These are phyloP conservation scores for Bothriochloa decipiens DNA, from an alignment of 176 grass and related monocot genomes.

Conservation along the genomic window DNA sequence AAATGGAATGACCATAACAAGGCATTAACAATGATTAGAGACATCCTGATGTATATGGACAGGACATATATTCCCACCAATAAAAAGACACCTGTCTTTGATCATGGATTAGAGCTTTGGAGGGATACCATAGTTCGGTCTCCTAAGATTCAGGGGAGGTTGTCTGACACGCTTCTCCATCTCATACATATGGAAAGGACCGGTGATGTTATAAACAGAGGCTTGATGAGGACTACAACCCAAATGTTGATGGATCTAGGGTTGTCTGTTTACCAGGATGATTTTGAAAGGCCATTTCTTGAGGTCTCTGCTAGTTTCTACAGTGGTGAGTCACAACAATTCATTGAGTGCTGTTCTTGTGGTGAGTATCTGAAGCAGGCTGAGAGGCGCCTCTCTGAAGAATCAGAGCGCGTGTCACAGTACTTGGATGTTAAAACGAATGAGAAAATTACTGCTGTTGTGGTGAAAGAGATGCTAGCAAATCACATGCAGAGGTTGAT, in stretches of 20 bases:
- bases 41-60: slow-evolving; percentile 90
- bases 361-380: slow-evolving; percentile 85
- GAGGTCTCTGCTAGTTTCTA: slow-evolving; percentile 81
- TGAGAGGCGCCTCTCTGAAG: slow-evolving; percentile 75
- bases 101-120: slow-evolving; percentile 79
- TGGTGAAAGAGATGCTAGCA: slow-evolving; percentile 77
- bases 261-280: slow-evolving; percentile 75
- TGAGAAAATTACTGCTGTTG: slow-evolving; percentile 70
- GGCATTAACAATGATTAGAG: slow-evolving; percentile 83
- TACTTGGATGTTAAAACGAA: slow-evolving; percentile 69
- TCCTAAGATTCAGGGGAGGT: slow-evolving; percentile 55
- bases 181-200: slow-evolving; percentile 70
- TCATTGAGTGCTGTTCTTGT: slow-evolving; percentile 78
- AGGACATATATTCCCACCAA: slow-evolving; percentile 61
- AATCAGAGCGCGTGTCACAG: slow-evolving; percentile 69
- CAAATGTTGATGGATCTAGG: slow-evolving; percentile 87
- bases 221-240: slow-evolving; percentile 79
- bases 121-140: slow-evolving; percentile 67
- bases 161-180: slow-evolving; percentile 65
- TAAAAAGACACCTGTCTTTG: slow-evolving; percentile 74
- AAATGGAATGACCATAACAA: slow-evolving; percentile 82
- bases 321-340: slow-evolving; percentile 72
- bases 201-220: slow-evolving; percentile 75
- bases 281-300: slow-evolving; percentile 81
- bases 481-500: slow-evolving; percentile 81